Conservation (phyloP, 176 grass and related monocot species). For the Ensete glaucum region DNA sequence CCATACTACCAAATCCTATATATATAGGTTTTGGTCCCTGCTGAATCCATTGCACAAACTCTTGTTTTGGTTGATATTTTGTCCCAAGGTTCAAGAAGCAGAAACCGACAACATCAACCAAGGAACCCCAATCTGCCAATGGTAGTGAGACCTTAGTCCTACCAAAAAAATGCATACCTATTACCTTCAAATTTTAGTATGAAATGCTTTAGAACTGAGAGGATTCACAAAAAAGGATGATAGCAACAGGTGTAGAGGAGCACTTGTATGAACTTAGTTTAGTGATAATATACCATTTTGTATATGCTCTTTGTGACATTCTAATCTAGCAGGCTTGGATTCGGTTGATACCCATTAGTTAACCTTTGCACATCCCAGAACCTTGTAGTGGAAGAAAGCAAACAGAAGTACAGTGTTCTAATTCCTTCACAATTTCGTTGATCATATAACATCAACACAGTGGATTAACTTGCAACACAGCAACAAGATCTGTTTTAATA, state of each 20-base stretch:
- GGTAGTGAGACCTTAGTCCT: neutral
- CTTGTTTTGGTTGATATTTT: slow-evolving; percentile 67
- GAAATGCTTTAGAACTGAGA: neutral
- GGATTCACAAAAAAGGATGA: neutral
- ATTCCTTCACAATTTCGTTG: too few relatives aligned
- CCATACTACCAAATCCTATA: slow-evolving; percentile 96
- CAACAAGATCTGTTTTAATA: neutral
- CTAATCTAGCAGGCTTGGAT: too few relatives aligned
- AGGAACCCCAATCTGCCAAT: slow-evolving; percentile 76
- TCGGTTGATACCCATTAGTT: too few relatives aligned
- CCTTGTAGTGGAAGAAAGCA: too few relatives aligned
- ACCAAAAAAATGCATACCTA: neutral
- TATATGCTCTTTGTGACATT: too few relatives aligned
- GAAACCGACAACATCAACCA: slow-evolving; percentile 92
- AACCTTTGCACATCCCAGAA: too few relatives aligned
- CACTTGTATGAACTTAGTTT: too few relatives aligned
- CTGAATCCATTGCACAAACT: slow-evolving; percentile 77
- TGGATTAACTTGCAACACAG: neutral
- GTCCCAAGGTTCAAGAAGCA: slow-evolving; percentile 94
- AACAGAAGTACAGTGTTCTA: too few relatives aligned
- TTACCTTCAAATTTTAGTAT: neutral
- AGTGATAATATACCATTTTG: too few relatives aligned
- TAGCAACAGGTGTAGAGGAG: neutral
- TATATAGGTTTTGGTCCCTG: slow-evolving; percentile 82
- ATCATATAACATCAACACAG: too few relatives aligned